Base-by-base conservation (phyloP, 768 basidiomycete genomes). In the Mycena vulgaris region DNA sequence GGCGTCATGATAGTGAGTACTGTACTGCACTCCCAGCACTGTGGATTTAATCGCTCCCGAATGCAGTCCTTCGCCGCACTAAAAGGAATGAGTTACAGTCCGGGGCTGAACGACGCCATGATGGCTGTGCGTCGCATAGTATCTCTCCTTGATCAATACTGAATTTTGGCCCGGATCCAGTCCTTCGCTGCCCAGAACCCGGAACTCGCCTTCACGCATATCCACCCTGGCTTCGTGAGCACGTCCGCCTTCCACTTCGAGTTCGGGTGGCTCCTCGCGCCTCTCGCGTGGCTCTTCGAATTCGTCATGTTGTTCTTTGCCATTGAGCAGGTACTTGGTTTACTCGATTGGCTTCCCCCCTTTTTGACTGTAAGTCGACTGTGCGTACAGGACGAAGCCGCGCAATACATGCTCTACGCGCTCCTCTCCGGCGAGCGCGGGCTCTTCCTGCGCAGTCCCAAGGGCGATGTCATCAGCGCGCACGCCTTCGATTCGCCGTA, bases 1-100 rank as follows among this genome's bases (percentile, higher is more conserved):
- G 77, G 11, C 35, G 52, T 13, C 74, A 78, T 19, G 70, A 64
- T 49, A 2, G 64, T 66, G 25, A 5, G 48, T 25, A n/a, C 27
- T 13, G 11, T 28, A 8, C 21, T 21, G 9, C 6, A 8, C 5
- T 49, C 27, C 27, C n/a, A n/a, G 7, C n/a, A n/a, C 6, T 13
- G 5, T 23, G 5, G 10, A 23, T 25, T 47, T 17, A 40, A 19
- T 23, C n/a, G 4, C 13, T 17, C 21, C 40, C n/a, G n/a, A n/a
- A n/a, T n/a, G n/a, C 17, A 39, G 59, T 48, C 35, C 4, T 23
- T 39, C 52, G 60, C 60, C 1, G 60, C 60, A 2, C 6, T 42
- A 28, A 63, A 63, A 25, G 63, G 55, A 0, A 65, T 57, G 55
- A 30, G 45, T 17, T 16, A n/a, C 31, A 33, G 55, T 6, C 28